These are phyloP conservation scores for Danielia reshetovae DNA, from an alignment of 805 yeast species.

Conservation along the genomic window DNA sequence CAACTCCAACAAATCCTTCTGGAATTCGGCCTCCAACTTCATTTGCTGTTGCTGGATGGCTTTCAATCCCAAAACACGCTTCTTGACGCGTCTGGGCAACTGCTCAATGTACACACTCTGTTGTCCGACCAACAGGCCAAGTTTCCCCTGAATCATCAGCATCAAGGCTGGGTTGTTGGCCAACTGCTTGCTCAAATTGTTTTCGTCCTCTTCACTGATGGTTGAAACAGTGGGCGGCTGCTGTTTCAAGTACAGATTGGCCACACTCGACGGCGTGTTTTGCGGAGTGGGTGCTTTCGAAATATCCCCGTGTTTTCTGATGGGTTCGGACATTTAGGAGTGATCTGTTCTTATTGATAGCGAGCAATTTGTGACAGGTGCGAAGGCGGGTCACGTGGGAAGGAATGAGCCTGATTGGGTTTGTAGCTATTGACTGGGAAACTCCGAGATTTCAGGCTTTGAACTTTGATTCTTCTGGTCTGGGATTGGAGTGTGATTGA, in stretches of 20 bases:
- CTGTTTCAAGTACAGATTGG: constrained; percentile 65
- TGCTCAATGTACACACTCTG: constrained; percentile 81
- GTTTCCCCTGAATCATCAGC: constrained; percentile 84
- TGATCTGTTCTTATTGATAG: constrained; percentile 1
- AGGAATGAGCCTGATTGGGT: background rate
- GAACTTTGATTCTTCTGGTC: too few relatives aligned
- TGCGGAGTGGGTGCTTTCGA: constrained; percentile 98
- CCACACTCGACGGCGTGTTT: constrained; percentile 90
- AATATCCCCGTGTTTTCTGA: constrained; percentile 70
- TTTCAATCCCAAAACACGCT: constrained; percentile 78
- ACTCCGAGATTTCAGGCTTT: background rate
- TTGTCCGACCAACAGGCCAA: constrained; percentile 79
- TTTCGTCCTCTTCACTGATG: constrained; percentile 52
- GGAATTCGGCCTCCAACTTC: constrained; percentile 85
- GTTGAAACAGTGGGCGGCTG: constrained; percentile 58
- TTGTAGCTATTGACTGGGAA: background rate
- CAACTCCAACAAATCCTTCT: constrained; percentile 78
- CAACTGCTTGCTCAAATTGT: constrained; percentile 42
- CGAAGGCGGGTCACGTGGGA: constrained; percentile 5
- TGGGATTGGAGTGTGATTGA: too few relatives aligned
- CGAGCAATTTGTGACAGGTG: constrained; percentile 1
- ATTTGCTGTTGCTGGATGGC: constrained; percentile 75
- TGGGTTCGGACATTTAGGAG: constrained; percentile 88
- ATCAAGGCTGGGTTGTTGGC: constrained; percentile 79
- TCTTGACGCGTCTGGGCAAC: constrained; percentile 68